Conservation (phyloP, 2,329 filamentous ascomycete species). For the Colletotrichum sp. region DNA sequence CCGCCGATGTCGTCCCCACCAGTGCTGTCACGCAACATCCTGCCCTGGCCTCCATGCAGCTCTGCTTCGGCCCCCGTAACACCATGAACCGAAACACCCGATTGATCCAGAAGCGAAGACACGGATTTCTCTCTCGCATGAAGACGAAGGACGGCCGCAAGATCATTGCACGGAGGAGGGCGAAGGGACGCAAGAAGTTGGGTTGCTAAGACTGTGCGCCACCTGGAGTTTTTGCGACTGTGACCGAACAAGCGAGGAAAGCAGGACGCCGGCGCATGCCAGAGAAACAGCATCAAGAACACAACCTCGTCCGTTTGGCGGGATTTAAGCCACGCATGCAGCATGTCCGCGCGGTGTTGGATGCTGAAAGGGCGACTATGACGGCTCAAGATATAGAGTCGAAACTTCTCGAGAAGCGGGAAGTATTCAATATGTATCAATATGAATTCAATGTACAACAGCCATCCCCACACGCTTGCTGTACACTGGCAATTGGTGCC, state of each 20-base stretch:
- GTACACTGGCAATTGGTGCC: neutral
- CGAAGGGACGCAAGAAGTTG: constrained; percentile 57
- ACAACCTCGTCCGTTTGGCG: neutral
- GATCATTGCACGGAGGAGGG: constrained; percentile 55
- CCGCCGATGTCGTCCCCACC: constrained; percentile 50
- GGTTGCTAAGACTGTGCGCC: neutral
- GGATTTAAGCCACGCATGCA: neutral
- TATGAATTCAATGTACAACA: constrained; percentile 18
- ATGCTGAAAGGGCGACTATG: neutral
- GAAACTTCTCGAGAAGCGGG: neutral
- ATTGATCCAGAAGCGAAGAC: constrained; percentile 63
- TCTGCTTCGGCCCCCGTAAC: constrained; percentile 64
- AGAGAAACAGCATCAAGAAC: neutral
- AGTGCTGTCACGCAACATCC: constrained; percentile 57
- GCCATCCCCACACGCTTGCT: neutral
- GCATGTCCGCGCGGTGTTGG: neutral
- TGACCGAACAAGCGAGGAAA: neutral
- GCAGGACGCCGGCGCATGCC: neutral
- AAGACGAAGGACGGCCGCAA: constrained; percentile 56
- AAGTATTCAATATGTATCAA: constrained; percentile 14
- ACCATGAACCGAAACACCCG: constrained; percentile 61
- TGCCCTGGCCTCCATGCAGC: constrained; percentile 53
- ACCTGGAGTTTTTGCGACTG: neutral
- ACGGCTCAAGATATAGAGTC: neutral
- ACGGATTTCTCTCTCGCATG: constrained; percentile 60